Evolutionary conservation across 2,329 filamentous ascomycete species (phyloP).

Genomic region (Ramichloridium luteum): DNA sequence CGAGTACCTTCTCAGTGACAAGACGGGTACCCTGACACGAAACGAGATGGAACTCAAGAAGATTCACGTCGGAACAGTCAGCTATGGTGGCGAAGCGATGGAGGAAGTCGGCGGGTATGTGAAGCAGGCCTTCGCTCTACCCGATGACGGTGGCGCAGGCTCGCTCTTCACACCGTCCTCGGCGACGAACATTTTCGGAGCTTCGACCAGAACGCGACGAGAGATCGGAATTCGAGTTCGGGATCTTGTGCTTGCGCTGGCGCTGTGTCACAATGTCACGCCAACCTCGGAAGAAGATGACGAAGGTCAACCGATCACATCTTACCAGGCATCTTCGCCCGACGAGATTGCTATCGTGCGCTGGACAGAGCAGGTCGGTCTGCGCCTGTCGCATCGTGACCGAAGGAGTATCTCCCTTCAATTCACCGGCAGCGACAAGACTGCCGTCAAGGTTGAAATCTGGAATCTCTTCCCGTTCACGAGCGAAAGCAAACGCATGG

Average conservation of each 20-base stretch:
- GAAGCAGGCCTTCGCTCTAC: slow-evolving; percentile 61
- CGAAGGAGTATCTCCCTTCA: slow-evolving; percentile 74
- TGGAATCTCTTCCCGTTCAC: slow-evolving; percentile 96
- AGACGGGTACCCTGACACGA: slow-evolving; percentile 94
- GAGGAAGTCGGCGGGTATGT: slow-evolving; percentile 86
- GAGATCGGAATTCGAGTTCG: slow-evolving; percentile 90
- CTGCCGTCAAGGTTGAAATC: slow-evolving; percentile 74
- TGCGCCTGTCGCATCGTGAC: slow-evolving; percentile 74
- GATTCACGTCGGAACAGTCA: slow-evolving; percentile 94
- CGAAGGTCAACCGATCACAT: slow-evolving; percentile 62
- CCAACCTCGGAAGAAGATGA: slow-evolving; percentile 70
- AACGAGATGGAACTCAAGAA: slow-evolving; percentile 84
- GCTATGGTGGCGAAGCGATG: slow-evolving; percentile 97
- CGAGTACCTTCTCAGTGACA: slow-evolving; percentile 91
- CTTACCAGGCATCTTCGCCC: slow-evolving; percentile 91
- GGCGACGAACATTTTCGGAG: slow-evolving; percentile 44
- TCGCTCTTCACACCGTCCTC: slow-evolving; percentile 63
- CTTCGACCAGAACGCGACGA: slow-evolving; percentile 62
- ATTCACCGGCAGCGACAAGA: slow-evolving; percentile 58
- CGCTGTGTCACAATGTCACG: slow-evolving; percentile 93
- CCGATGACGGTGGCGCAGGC: slow-evolving; percentile 21
- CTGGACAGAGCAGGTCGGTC: slow-evolving; percentile 86
- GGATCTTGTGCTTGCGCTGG: slow-evolving; percentile 83
- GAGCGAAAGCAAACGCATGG: slow-evolving; percentile 96
- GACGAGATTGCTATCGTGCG: slow-evolving; percentile 96